Evolutionary conservation across 2,329 filamentous ascomycete genomes (phyloP).

Genomic region (Fusarium armeniacum): DNA sequence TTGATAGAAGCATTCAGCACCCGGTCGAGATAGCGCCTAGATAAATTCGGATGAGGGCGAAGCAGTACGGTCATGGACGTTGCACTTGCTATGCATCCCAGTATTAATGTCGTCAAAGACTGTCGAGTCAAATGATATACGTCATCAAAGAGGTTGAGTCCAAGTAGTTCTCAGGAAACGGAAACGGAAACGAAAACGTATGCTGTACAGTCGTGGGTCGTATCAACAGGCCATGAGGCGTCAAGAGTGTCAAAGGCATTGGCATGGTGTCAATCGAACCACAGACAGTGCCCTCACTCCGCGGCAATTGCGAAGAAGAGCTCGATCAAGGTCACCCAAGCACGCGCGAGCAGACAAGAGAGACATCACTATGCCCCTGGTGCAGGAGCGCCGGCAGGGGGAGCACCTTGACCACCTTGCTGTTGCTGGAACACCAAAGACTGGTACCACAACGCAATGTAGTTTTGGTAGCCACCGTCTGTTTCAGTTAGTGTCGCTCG

Average conservation of each 20-base stretch:
- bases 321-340: slow-evolving; percentile 55
- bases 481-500: slow-evolving; percentile 37
- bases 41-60: slow-evolving; percentile 34
- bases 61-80: slow-evolving; percentile 44
- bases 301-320: slow-evolving; percentile 45
- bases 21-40: slow-evolving; percentile 41
- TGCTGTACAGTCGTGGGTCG: slow-evolving; percentile 54
- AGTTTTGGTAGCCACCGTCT: slow-evolving; percentile 87
- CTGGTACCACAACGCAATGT: slow-evolving; percentile 85
- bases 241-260: slow-evolving; percentile 46
- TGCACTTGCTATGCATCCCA: slow-evolving; percentile 39
- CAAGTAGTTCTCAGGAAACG: slow-evolving; percentile 48
- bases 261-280: slow-evolving; percentile 53
- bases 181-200: slow-evolving; percentile 41
- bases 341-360: slow-evolving; percentile 47
- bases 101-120: slow-evolving; percentile 47
- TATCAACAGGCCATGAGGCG: slow-evolving; percentile 49
- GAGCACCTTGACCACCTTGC: slow-evolving; percentile 56
- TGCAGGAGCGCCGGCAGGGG: slow-evolving; percentile 54
- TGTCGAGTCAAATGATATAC: slow-evolving; percentile 50
- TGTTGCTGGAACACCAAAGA: slow-evolving; percentile 66
- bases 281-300: slow-evolving; percentile 48
- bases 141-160: slow-evolving; percentile 49
- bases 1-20: slow-evolving; percentile 40
- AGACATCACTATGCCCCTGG: slow-evolving; percentile 57